Percentiles rank a stretch among this genome's conserved stretches.
phyloP scores from a whole-genome alignment of 2,329 filamentous ascomycete genomes.

The Alternaria sp. region DNA sequence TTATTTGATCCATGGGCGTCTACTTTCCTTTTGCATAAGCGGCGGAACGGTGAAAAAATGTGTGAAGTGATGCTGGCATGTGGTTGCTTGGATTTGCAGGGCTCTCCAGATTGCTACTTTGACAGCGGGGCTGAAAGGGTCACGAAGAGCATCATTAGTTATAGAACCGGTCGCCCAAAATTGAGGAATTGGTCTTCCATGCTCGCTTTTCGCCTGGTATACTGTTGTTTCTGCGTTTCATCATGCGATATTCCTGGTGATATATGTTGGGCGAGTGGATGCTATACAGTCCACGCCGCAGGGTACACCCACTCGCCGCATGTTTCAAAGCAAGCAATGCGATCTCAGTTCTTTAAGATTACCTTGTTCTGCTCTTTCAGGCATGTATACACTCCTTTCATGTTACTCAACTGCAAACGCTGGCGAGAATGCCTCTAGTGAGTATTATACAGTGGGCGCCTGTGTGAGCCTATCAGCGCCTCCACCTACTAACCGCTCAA shows the following conservation, averaged over 20 bases:
- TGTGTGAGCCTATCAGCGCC: constrained; percentile 26
- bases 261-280: constrained; percentile 31
- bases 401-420: constrained; percentile 6
- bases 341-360: constrained; percentile 24
- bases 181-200: constrained; percentile 34
- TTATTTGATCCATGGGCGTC: constrained; percentile 6
- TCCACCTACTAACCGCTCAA: constrained; percentile 30
- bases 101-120: constrained; percentile 44
- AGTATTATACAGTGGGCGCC: constrained; percentile 31
- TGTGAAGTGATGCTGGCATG: constrained; percentile 27
- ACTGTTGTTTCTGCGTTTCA: constrained; percentile 39
- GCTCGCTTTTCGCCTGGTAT: constrained; percentile 17
- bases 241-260: constrained; percentile 21
- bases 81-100: constrained; percentile 24
- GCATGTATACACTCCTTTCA: constrained; percentile 5
- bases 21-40: constrained; percentile 26
- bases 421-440: constrained; percentile 37
- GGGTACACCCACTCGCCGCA: constrained; percentile 23
- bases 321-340: constrained; percentile 40
- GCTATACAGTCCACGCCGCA: constrained; percentile 34
- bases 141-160: constrained; percentile 48
- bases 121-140: constrained; percentile 44
- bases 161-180: constrained; percentile 43
- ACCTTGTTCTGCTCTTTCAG: constrained; percentile 17
- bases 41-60: constrained; percentile 28